Evolutionary conservation across 192 early-diverging fungal species (phyloP).

Genomic region (Coemansia sp.): DNA sequence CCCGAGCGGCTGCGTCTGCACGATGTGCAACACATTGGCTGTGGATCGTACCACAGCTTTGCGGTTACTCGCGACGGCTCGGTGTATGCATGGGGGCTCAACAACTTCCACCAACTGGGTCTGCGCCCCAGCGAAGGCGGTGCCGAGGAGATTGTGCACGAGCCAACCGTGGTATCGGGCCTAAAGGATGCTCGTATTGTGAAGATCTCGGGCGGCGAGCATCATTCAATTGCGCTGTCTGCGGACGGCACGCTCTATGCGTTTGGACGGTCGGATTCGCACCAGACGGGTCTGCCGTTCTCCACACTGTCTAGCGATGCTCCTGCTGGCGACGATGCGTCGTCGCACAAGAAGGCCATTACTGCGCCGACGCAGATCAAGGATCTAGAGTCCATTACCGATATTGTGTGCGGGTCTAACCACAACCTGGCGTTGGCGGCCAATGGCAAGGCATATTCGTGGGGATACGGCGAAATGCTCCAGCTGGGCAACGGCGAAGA

Average conservation of each 20-base stretch:
- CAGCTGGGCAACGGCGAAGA: constrained; percentile 79
- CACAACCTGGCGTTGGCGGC: constrained; percentile 60
- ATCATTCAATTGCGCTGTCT: constrained; percentile 79
- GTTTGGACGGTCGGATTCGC: constrained; percentile 83
- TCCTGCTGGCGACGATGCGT: constrained; percentile 17
- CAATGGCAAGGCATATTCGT: constrained; percentile 70
- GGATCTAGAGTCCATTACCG: constrained; percentile 36
- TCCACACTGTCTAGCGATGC: constrained; percentile 38
- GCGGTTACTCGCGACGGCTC: constrained; percentile 66
- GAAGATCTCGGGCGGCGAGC: constrained; percentile 78
- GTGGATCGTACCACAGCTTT: constrained; percentile 84
- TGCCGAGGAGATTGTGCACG: constrained; percentile 53
- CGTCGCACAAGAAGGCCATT: constrained; percentile 60
- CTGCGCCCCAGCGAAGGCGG: constrained; percentile 49
- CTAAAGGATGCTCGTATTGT: constrained; percentile 52
- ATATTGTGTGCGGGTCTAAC: constrained; percentile 64
- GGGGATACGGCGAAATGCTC: constrained; percentile 88
- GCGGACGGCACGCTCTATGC: constrained; percentile 71
- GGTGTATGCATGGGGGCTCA: constrained; percentile 84
- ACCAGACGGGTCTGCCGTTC: constrained; percentile 74
- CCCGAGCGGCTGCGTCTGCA: constrained; percentile 59
- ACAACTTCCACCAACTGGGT: constrained; percentile 89
- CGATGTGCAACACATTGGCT: constrained; percentile 65
- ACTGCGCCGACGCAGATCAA: constrained; percentile 59
- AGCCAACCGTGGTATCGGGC: constrained; percentile 60